A percentile compares a stretch with the other conserved stretches of the same genome.
phyloP scores from a whole-genome alignment of 1,284 basidiomycete genomes.

The Phylloporus sp. region DNA sequence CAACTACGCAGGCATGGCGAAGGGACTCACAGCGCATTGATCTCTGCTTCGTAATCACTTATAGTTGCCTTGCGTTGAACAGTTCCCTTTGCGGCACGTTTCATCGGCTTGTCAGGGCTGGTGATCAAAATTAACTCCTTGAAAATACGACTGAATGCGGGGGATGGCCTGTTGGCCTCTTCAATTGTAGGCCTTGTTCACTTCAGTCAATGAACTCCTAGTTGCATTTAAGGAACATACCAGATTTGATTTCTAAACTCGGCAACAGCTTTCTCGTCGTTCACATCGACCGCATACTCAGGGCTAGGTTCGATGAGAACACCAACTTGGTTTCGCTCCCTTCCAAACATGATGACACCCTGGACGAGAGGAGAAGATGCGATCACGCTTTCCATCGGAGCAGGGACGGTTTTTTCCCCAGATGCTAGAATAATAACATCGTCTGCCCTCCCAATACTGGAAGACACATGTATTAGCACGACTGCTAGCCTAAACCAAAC shows the following conservation, averaged over 20 bases:
- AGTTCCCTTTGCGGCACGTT: conserved; percentile 34
- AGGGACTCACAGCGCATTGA: conserved; percentile 33
- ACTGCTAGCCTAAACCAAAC: not conserved
- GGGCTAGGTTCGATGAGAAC: conserved; percentile 48
- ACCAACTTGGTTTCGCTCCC: conserved; percentile 47
- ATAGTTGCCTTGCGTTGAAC: conserved; percentile 34
- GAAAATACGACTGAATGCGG: conserved; percentile 40
- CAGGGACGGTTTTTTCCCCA: conserved; percentile 44
- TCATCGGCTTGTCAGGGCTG: conserved; percentile 27
- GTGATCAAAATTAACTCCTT: conserved; percentile 40
- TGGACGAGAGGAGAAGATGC: conserved; percentile 11
- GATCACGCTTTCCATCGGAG: conserved; percentile 41
- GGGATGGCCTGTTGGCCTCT: conserved; percentile 38
- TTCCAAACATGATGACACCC: conserved; percentile 50
- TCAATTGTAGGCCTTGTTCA: conserved; percentile 32
- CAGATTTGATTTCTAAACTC: conserved; percentile 47
- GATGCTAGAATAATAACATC: conserved; percentile 40
- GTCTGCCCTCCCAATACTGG: conserved; percentile 35
- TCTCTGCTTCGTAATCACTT: conserved; percentile 34
- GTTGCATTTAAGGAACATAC: conserved; percentile 33
- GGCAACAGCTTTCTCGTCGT: conserved; percentile 36
- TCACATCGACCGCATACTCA: conserved; percentile 36
- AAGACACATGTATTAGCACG: not conserved
- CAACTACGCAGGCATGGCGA: too few species aligned
- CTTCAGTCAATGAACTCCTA: conserved; percentile 4